phyloP scores from a whole-genome alignment of 2,329 filamentous ascomycete genomes.

The Cladorrhinum sp. region DNA sequence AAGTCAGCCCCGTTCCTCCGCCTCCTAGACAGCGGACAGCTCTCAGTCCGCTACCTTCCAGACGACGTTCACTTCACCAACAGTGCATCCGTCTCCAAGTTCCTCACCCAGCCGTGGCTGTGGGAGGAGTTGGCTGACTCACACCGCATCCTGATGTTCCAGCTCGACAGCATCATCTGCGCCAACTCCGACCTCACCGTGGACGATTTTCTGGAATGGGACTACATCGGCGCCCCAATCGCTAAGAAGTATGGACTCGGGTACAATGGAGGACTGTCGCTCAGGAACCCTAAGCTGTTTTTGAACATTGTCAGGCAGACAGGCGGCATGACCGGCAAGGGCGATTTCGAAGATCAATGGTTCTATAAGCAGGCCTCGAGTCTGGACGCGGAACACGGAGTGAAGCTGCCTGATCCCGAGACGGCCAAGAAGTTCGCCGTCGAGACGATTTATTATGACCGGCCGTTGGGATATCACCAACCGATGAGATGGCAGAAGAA shows the following conservation, averaged over 20 bases:
- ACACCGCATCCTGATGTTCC: neutral
- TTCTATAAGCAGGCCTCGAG: neutral
- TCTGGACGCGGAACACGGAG: neutral
- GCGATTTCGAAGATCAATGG: neutral
- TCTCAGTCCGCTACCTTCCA: neutral
- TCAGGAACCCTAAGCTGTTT: slow-evolving; percentile 1
- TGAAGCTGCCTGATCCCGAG: neutral
- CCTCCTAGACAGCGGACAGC: neutral
- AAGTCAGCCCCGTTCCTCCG: neutral
- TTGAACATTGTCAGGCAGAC: neutral
- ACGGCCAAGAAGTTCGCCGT: neutral
- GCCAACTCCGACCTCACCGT: neutral
- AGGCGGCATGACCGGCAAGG: neutral
- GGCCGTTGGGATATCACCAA: slow-evolving; percentile 3
- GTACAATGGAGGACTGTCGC: neutral
- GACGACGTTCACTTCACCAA: neutral
- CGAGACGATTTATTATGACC: neutral
- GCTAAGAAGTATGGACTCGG: neutral
- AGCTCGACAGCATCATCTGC: slow-evolving; percentile 4
- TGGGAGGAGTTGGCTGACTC: neutral
- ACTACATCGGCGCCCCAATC: neutral
- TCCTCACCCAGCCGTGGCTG: neutral
- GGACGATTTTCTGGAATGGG: slow-evolving; percentile 1
- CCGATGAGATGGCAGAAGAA: neutral
- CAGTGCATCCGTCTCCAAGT: slow-evolving; percentile 1